Evolutionary conservation across 2,329 filamentous ascomycete species (phyloP).

Genomic region (Eurotiales sp.): DNA sequence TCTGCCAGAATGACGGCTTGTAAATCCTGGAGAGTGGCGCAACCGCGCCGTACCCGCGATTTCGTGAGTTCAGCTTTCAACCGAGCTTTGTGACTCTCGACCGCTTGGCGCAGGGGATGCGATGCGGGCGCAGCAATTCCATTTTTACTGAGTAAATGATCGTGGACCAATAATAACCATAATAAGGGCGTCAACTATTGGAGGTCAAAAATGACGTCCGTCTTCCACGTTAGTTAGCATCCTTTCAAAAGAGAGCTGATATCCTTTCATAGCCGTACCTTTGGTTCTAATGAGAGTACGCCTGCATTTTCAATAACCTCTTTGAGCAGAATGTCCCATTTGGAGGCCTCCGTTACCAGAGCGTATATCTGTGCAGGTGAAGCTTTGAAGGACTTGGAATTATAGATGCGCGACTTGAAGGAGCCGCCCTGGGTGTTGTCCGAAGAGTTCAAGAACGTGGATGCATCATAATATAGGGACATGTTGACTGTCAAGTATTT

Average conservation of each 20-base stretch:
- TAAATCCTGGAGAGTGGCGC: slow-evolving; percentile 64
- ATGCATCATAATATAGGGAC: slow-evolving; percentile 94
- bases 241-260: neutral
- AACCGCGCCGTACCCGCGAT: slow-evolving; percentile 67
- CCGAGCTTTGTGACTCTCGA: slow-evolving; percentile 78
- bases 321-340: slow-evolving; percentile 83
- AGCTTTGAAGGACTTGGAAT: slow-evolving; percentile 69
- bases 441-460: slow-evolving; percentile 64
- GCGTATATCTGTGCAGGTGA: slow-evolving; percentile 81
- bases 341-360: slow-evolving; percentile 77
- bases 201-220: slow-evolving; percentile 16
- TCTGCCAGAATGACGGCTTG: slow-evolving; percentile 32
- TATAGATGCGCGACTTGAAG: slow-evolving; percentile 80
- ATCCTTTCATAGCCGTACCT: slow-evolving; percentile 61
- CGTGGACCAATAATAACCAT: slow-evolving; percentile 78
- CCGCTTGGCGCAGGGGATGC: slow-evolving; percentile 70
- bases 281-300: slow-evolving; percentile 74
- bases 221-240: slow-evolving; percentile 34
- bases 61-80: slow-evolving; percentile 79
- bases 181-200: slow-evolving; percentile 73
- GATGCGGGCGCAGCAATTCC: slow-evolving; percentile 76
- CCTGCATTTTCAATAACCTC: slow-evolving; percentile 83
- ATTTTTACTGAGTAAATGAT: slow-evolving; percentile 74
- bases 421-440: slow-evolving; percentile 64
- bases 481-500: slow-evolving; percentile 47